Evolutionary conservation across 169 alveolate species (phyloP).

Genomic region (Neospora caninum): DNA sequence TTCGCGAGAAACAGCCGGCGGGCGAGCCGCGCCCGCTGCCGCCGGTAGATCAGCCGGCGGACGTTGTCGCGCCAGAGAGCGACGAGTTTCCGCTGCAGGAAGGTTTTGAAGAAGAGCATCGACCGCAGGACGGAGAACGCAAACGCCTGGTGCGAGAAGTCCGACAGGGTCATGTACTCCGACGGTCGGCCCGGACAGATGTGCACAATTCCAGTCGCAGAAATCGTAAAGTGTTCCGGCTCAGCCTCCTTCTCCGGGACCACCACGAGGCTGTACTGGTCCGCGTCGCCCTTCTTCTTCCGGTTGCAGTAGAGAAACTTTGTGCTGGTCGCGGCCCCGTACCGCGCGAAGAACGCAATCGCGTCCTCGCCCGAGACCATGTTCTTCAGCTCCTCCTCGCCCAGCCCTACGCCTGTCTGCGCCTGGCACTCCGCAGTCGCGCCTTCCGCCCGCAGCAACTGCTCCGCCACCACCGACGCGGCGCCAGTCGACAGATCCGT

Average conservation of each 20-base stretch:
- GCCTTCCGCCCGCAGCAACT: background rate
- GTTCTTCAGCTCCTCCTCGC: background rate
- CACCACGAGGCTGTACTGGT: slow-evolving; percentile 65
- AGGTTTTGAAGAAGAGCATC: slow-evolving; percentile 59
- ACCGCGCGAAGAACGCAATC: slow-evolving; percentile 87
- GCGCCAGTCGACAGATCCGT: background rate
- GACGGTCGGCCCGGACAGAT: slow-evolving; percentile 67
- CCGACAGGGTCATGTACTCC: slow-evolving; percentile 63
- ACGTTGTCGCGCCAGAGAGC: slow-evolving; percentile 50
- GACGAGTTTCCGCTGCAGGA: slow-evolving; percentile 47
- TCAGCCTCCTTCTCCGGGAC: slow-evolving; percentile 61
- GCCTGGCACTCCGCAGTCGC: background rate
- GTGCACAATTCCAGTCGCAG: slow-evolving; percentile 67
- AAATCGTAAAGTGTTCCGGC: slow-evolving; percentile 65
- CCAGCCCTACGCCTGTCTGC: background rate
- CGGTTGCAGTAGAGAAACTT: slow-evolving; percentile 86
- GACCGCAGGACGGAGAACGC: slow-evolving; percentile 62
- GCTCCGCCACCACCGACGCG: background rate
- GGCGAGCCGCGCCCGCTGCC: slow-evolving; percentile 48
- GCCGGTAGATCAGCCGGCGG: slow-evolving; percentile 38
- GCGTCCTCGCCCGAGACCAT: slow-evolving; percentile 84
- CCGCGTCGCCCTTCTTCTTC: slow-evolving; percentile 39
- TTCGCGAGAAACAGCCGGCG: slow-evolving; percentile 59
- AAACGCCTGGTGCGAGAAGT: slow-evolving; percentile 65
- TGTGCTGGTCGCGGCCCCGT: slow-evolving; percentile 86